Evolutionary conservation across 495 filamentous ascomycete species (phyloP), one percentile per base, ranked within the genome.

Genomic region (Penicillium flavigenum): DNA sequence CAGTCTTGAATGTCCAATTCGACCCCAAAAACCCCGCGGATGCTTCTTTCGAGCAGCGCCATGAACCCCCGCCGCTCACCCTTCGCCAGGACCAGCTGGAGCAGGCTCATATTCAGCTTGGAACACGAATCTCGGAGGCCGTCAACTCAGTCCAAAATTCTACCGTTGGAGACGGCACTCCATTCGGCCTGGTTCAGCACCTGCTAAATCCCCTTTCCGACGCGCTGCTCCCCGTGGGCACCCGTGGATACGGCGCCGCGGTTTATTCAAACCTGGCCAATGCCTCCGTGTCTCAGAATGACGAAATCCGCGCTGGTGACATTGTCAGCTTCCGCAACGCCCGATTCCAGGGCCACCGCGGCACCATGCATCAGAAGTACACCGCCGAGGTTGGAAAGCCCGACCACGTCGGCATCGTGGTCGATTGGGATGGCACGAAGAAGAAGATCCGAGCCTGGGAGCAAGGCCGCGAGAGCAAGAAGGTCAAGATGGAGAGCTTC

Each of bases 401-500:
- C 4, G 93, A 96, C 63, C 94, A 98, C 71, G 94, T 98, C 1
- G 95, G 82, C 4, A 78, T 98, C n/a, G 92, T 98, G n/a, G 82
- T 91, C 11, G 94, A 98, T 68, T 98, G 94, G 94, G 94, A 98
- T 70, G 94, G 94, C 31, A 96, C 91, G 26, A 96, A 97, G 81
- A 97, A 96, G 83, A 96, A 96, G 81, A 87, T 98, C 36, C 77
- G 92, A 39, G 92, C 86, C 1, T 98, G 90, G 89, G 94, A 98
- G 67, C 94, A 98, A 67, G 94, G 93, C 0, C 78, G 94, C 31
- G 94, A 98, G 74, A 93, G 86, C 68, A 94, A 87, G 76, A 98
- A 97, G 77, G 89, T 95, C 38, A 95, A 92, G 77, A 75, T 89
- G 54, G 93, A 98, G 78, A 92, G 90, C 70, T 98, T 89, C 70